phyloP scores from a whole-genome alignment of 257 asterid species.

The Coffea canephora region DNA sequence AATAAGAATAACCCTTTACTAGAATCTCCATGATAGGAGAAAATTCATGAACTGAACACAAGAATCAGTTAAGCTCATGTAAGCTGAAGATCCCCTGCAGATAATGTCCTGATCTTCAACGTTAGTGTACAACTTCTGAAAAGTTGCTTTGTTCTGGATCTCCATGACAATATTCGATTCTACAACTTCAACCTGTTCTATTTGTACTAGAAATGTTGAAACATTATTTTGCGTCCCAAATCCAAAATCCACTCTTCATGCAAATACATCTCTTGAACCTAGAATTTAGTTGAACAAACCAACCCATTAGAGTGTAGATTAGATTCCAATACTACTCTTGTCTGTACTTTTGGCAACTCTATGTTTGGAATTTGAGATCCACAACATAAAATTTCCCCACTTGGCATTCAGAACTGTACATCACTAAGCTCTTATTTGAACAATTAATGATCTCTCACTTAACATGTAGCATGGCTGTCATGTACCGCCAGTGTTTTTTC shows the following conservation, averaged over 20 bases:
- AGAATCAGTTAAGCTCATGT: conserved; percentile 13
- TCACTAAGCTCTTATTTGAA: conserved; percentile 19
- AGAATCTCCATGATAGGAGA: conserved; percentile 23
- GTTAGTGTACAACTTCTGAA: conserved; percentile 27
- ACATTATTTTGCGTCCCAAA: not conserved
- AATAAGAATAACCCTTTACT: conserved; percentile 12
- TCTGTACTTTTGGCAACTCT: conserved; percentile 15
- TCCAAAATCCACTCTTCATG: not conserved
- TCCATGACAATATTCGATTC: conserved; percentile 27
- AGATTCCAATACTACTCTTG: not conserved
- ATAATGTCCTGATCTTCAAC: conserved; percentile 31
- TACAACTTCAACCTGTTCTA: conserved; percentile 29
- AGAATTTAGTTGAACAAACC: not conserved
- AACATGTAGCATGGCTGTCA: conserved; percentile 3
- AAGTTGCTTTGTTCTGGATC: conserved; percentile 44
- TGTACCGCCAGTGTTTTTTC: conserved; percentile 15
- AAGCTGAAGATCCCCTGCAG: conserved; percentile 40
- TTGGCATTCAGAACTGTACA: not conserved
- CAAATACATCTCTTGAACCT: not conserved
- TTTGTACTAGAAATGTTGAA: not conserved
- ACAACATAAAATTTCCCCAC: conserved; percentile 18
- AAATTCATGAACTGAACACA: conserved; percentile 46
- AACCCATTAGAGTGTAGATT: not conserved
- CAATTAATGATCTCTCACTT: conserved; percentile 18
- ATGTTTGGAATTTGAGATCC: conserved; percentile 22